phyloP scores from a whole-genome alignment of 805 yeast genomes.

The Zygosaccharomyces gambellarensis region DNA sequence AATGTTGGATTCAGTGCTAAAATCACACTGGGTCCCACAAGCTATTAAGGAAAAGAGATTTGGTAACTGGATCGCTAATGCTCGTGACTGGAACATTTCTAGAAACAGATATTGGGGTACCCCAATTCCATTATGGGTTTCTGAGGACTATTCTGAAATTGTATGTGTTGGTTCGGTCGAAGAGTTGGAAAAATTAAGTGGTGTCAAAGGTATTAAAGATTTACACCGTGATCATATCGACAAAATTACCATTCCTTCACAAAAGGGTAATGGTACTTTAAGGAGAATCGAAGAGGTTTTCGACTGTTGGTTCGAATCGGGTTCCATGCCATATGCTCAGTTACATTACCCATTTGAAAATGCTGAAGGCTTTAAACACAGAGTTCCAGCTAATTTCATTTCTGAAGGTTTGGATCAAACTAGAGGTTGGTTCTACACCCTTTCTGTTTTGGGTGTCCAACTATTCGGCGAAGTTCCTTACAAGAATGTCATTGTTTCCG shows the following conservation, averaged over 20 bases:
- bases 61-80: conserved; percentile 96
- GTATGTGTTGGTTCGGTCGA: conserved; percentile 90
- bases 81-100: conserved; percentile 98
- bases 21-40: conserved; percentile 92
- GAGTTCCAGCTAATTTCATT: conserved; percentile 96
- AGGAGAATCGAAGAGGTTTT: conserved; percentile 95
- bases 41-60: conserved; percentile 91
- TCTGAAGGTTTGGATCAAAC: conserved; percentile 99
- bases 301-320: conserved; percentile 99
- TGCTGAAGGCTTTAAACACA: conserved; percentile 58
- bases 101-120: conserved; percentile 99
- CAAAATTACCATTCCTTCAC: conserved; percentile 86
- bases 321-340: conserved; percentile 98
- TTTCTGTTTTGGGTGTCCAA: conserved; percentile 93
- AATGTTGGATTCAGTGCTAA: conserved; percentile 78
- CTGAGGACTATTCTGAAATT: conserved; percentile 87
- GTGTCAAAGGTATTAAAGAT: conserved; percentile 75
- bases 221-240: conserved; percentile 93
- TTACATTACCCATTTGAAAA: conserved; percentile 95
- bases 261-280: conserved; percentile 79
- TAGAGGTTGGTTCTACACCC: conserved; percentile 99
- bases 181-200: conserved; percentile 81
- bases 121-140: conserved; percentile 96
- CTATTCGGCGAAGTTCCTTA: conserved; percentile 89
- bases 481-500: conserved; percentile 90